Evolutionary conservation across 108 stramenopile genomes (phyloP), one percentile per base, ranked within the genome.

Genomic region (Skeletonema marinoi): DNA sequence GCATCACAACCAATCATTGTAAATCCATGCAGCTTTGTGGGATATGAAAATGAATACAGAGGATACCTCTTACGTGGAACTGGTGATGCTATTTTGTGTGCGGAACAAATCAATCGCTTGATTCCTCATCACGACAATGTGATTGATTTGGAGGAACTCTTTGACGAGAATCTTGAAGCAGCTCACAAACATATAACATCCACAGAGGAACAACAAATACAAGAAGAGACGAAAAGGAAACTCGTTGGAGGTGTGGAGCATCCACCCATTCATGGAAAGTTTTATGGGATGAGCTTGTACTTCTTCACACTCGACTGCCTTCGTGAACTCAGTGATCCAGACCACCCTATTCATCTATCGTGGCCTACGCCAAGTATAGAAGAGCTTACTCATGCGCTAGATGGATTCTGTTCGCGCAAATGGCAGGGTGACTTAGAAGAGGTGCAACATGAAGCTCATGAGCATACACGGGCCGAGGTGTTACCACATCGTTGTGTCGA

Each of bases 271-370:
- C 75, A 86, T 3, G 93, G 93, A 39, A 94, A 92, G 66, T 97
- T 97, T 75, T 84, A 93, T 68, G 97, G 93, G 66, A 97, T 97
- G 95, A 91, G 89, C 35, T 80, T 97, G 10, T 97, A 92, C 75
- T 97, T 93, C 78, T 97, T 94, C 68, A 82, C 97, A 16, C 78
- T 96, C 58, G 97, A 97, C 71, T 95, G 97, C 65, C 82, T 97
- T 0, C 87, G 97, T 7, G 92, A 90, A 60, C 74, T 97, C 6
- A 87, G 89, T 8, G 73, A 88, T 62, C 88, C 89, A 14, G 71
- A 86, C 48, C 73, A 87, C 39, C 81, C 88, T 11, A 91, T 87
- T 14, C 87, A 92, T 65, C 75, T 75, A 21, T 82, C 88, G 25
- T 96, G 96, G 96, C 96, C 96, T 17, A 93, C 82, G 33, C 96